A percentile compares a stretch with the other conserved stretches of the same genome.
Evolutionary conservation across 2,329 filamentous ascomycete genomes (phyloP).

Genomic region (Grosmannia penicillata): DNA sequence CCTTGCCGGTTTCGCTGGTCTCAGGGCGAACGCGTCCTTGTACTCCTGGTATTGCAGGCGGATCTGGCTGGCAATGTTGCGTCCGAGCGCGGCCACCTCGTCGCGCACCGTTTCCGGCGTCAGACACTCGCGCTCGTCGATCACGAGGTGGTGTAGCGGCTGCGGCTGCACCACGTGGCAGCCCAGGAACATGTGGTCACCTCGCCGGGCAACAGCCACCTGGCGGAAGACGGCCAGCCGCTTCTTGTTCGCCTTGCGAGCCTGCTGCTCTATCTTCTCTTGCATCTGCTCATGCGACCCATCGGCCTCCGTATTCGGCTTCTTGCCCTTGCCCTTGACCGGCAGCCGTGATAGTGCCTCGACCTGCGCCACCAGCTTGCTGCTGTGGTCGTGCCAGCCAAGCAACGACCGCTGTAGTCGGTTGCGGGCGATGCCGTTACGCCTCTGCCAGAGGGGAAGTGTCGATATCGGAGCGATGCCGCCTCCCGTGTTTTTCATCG

Average conservation of each 20-base stretch:
- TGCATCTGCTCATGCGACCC: background rate
- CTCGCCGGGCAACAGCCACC: background rate
- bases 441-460: background rate
- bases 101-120: background rate
- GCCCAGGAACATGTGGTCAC: background rate
- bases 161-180: background rate
- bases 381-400: background rate
- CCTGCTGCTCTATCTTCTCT: background rate
- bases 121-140: background rate
- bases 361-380: background rate
- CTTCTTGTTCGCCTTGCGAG: background rate
- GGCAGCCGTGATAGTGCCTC: slow-evolving; percentile 1
- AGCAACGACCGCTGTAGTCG: background rate
- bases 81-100: background rate
- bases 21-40: no score
- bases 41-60: background rate
- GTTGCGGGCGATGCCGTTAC: background rate
- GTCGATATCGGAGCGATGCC: no score
- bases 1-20: background rate
- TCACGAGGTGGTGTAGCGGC: background rate
- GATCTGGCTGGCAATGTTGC: background rate
- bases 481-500: no score
- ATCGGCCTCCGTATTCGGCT: no score
- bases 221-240: background rate
- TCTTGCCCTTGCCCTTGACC: background rate